Percentiles rank a stretch among this genome's conserved stretches.
Evolutionary conservation across 2,329 filamentous ascomycete genomes (phyloP).

Genomic region (Aureobasidium sp.): DNA sequence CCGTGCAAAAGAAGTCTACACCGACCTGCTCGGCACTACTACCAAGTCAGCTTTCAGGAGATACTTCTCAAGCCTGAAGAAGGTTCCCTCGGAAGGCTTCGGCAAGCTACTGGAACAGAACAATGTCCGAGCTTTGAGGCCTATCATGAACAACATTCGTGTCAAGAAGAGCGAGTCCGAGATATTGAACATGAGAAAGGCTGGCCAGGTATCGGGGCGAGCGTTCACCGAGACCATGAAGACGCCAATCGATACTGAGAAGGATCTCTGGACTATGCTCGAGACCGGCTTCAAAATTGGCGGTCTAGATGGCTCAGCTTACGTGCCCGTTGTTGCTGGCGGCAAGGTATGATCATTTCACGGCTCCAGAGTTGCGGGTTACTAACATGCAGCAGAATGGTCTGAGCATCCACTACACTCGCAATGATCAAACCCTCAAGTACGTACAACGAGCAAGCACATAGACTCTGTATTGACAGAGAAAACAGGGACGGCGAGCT

Average conservation of each 20-base stretch:
- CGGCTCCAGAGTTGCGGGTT: background rate
- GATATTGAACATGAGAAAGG: conserved; percentile 75
- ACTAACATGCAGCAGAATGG: conserved; percentile 47
- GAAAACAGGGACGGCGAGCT: conserved; percentile 50
- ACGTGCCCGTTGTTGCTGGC: conserved; percentile 89
- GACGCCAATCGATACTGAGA: conserved; percentile 62
- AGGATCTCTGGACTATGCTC: conserved; percentile 72
- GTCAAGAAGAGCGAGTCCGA: conserved; percentile 79
- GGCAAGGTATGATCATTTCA: conserved; percentile 39
- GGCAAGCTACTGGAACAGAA: conserved; percentile 41
- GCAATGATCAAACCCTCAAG: conserved; percentile 66
- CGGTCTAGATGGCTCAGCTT: conserved; percentile 76
- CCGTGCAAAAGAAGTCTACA: conserved; percentile 62
- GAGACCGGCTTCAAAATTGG: conserved; percentile 74
- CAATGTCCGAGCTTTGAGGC: conserved; percentile 54
- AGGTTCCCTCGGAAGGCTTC: conserved; percentile 35
- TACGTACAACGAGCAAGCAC: conserved; percentile 21
- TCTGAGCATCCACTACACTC: conserved; percentile 87
- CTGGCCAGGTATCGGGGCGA: conserved; percentile 74
- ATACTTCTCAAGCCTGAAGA: conserved; percentile 43
- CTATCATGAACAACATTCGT: conserved; percentile 68
- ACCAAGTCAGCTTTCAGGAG: conserved; percentile 43
- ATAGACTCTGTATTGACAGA: conserved; percentile 16
- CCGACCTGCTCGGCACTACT: conserved; percentile 52
- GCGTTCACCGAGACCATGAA: conserved; percentile 86